Percentiles rank a stretch among this genome's conserved stretches.
phyloP scores from a whole-genome alignment of 2,329 filamentous ascomycete genomes.

The Fusarium staphyleae region DNA sequence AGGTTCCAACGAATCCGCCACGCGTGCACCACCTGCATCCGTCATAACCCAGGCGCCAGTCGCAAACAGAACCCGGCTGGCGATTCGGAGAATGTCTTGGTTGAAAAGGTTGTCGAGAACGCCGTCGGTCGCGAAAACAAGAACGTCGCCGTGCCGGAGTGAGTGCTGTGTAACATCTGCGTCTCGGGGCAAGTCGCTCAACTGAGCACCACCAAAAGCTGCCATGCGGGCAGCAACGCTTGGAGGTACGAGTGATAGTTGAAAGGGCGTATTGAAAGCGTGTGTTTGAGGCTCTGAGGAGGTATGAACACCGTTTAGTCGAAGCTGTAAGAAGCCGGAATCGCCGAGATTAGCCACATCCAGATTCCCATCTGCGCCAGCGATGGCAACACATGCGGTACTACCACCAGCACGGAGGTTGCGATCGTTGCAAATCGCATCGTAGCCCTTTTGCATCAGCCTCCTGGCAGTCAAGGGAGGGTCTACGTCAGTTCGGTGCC shows the following conservation, averaged over 20 bases:
- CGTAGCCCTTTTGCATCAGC: conserved; percentile 84
- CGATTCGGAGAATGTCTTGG: conserved; percentile 83
- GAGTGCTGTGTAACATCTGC: conserved; percentile 79
- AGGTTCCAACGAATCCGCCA: conserved; percentile 66
- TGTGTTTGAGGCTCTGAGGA: conserved; percentile 90
- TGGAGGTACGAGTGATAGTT: conserved; percentile 86
- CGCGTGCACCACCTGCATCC: conserved; percentile 64
- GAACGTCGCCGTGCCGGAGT: conserved; percentile 87
- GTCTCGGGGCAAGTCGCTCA: conserved; percentile 84
- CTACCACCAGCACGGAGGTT: conserved; percentile 83
- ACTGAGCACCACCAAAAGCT: conserved; percentile 81
- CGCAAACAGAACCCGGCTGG: conserved; percentile 77
- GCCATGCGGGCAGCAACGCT: conserved; percentile 79
- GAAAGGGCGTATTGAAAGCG: conserved; percentile 96
- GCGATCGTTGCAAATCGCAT: conserved; percentile 77
- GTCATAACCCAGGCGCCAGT: conserved; percentile 76
- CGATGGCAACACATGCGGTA: conserved; percentile 88
- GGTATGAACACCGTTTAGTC: conserved; percentile 83
- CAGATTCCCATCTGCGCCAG: conserved; percentile 73
- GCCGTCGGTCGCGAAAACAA: conserved; percentile 94
- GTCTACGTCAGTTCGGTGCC: conserved; percentile 53
- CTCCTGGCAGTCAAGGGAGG: conserved; percentile 65
- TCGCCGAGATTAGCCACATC: conserved; percentile 95
- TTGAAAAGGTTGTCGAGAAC: conserved; percentile 96
- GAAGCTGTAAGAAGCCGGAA: conserved; percentile 88